Evolutionary conservation across 768 basidiomycete genomes (phyloP), one percentile per base, ranked within the genome.

Genomic region (Tricholomella constricta): DNA sequence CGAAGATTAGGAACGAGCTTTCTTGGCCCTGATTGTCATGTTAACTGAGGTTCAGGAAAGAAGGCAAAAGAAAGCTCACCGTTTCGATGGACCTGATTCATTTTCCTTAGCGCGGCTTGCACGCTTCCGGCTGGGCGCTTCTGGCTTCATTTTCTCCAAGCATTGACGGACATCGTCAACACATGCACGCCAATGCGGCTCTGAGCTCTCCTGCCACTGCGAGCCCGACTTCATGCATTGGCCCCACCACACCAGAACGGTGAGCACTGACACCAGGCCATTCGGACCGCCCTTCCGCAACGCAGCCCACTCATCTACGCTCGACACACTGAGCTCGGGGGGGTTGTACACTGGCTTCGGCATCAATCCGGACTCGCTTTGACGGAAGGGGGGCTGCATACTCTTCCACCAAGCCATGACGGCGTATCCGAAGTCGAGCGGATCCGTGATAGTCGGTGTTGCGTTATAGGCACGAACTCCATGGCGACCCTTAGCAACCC

Each of bases 361-460:
- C 6, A 52, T 6, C 1, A 46, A 17, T n/a, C 37, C 44, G 3
- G 36, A 19, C n/a, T n/a, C n/a, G 12, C 36, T 12, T n/a, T 38
- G 5, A 1, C 49, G 25, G 43, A 58, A 58, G 3, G 45, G 19
- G 10, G 49, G 57, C 32, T 58, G 57, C 44, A 58, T 44, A 14
- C n/a, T n/a, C 26, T 40, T 35, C 57, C 53, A 58, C 57, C 53
- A 58, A 4, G 22, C 27, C 40, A 55, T 44, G 19, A 58, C 23
- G 3, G 53, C 53, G 15, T 44, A 42, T 15, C 57, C 49, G 36
- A 58, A 58, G 25, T 57, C 51, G 6, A 50, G 41, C 15, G 47
- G 36, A 42, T 57, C 44, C 6, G 7, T 4, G 23, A 57, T 50
- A 4, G 8, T 36, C 14, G 55, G 55, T 17, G 55, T 47, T 15